Conservation (phyloP, 257 asterid genomes). For the Perilla frutescens region DNA sequence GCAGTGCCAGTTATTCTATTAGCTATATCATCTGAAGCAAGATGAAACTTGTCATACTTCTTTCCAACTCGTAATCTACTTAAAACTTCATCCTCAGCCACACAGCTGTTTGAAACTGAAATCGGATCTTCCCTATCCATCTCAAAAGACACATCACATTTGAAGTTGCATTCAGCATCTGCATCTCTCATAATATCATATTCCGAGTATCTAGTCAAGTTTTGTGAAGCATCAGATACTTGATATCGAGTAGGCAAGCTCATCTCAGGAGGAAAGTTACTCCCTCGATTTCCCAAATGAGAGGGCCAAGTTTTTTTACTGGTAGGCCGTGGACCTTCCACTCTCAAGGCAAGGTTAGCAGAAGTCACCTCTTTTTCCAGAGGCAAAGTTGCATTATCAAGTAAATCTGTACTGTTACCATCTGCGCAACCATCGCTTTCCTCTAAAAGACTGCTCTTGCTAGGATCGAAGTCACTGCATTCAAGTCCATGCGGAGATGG, state of each 20-base stretch:
- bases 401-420: constrained; percentile 41
- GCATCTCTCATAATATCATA: constrained; percentile 42
- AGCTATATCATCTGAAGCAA: constrained; percentile 28
- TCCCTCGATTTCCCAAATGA: constrained; percentile 56
- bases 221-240: constrained; percentile 49
- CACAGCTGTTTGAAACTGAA: constrained; percentile 41
- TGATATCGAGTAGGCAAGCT: constrained; percentile 57
- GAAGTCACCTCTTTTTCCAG: constrained; percentile 43
- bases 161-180: constrained; percentile 44
- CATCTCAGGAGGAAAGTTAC: constrained; percentile 49
- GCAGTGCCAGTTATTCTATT: constrained; percentile 32
- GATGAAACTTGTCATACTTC: constrained; percentile 36
- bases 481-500: constrained; percentile 63
- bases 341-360: constrained; percentile 35
- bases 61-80: constrained; percentile 36
- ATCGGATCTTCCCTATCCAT: constrained; percentile 45
- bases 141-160: constrained; percentile 38
- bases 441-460: constrained; percentile 41
- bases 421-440: constrained; percentile 44
- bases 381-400: constrained; percentile 41
- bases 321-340: constrained; percentile 39
- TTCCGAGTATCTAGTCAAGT: constrained; percentile 45
- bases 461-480: constrained; percentile 38
- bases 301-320: constrained; percentile 45
- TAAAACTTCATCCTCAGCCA: constrained; percentile 42